Base-by-base conservation (phyloP, 352 stramenopile genomes). In the Globisporangium emineosum region DNA sequence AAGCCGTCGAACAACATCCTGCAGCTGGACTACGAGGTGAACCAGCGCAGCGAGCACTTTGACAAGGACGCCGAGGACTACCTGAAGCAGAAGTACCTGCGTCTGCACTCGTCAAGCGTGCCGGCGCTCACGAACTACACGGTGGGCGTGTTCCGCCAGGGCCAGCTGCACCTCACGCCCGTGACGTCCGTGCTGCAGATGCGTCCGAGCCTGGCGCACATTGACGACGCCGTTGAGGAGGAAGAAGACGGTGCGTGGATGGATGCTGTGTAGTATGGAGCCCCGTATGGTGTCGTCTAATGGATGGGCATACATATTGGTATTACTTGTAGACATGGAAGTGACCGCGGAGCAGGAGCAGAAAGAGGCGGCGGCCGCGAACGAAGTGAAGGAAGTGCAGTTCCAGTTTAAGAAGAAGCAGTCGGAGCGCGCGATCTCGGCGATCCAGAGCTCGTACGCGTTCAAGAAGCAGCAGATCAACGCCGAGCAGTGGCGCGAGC, bases 331-430 rank as follows among this genome's bases (percentile, higher is more conserved):
- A 72, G 81, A 90, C 55, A 68, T 81, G 63, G 70, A 81, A 6
- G 77, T 83, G 62, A 40, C 42, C 8, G 35, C 35, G 1, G 72
- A 76, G 40, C 62, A 80, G 43, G 79, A 89, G 53, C 75, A 87
- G 51, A 76, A 86, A 17, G 60, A 81, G 35, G 76, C 87, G 45
- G 62, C 78, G 3, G 67, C 76, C 13, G 69, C 76, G 21, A 70
- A 72, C 15, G 82, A 88, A 55, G 62, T 88, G 27, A 90, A 94
- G 65, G 82, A 93, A 62, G 83, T 94, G 54, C 86, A 94, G 72
- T 89, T 94, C 63, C 83, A 93, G 69, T 93, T 93, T 70, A 91
- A 92, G 70, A 93, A 93, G 72, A 92, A 92, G 51, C 86, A 90
- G 71, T 91, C 81, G 43, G 82, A 93, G 58, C 81, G 86, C 29